Base-by-base conservation (phyloP, 2,329 filamentous ascomycete species). In the Plectosphaerella plurivora region DNA sequence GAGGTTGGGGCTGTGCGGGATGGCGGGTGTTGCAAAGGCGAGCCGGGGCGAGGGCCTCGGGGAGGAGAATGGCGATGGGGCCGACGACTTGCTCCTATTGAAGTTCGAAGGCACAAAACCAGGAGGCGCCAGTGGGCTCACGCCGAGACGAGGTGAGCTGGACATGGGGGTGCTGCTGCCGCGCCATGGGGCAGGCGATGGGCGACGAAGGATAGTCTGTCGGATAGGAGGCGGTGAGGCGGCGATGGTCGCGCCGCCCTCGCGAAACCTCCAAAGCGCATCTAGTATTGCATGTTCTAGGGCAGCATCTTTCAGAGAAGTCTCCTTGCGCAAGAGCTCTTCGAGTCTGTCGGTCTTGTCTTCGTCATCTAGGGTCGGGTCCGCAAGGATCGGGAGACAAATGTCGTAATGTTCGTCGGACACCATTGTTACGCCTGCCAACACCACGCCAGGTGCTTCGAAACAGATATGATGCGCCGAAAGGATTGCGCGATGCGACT, bases 161-260 rank as follows among this genome's bases (percentile, higher is more conserved):
- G 84, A 88, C 33, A 91, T 72, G 47, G 93, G 91, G 35, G 93
- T 97, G 10, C 85, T 82, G 39, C 88, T 83, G 58, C 88, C 65
- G 79, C 93, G 91, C 93, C 94, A 97, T 46, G 93, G 91, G 47
- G 94, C 92, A 47, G 94, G 94, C 41, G 94, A 97, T 10, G 90
- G 86, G 55, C 92, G 86, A 60, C 94, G 90, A 62, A 97, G 86
- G 63, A 96, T 87, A 49, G 89, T 93, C 70, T 95, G 89, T 60
- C 93, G 88, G 66, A 91, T 86, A 15, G 91, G 88, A 53, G 91
- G 90, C 60, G 92, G 91, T 41, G 91, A 93, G 54, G 86, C 81
- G 42, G 83, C 77, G 8, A 33, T 33, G 50, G 70, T 77, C 22
- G 82, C 83, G 58, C 85, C 82, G 58, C 81, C 73, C 68, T 86